Evolutionary conservation across 805 yeast genomes (phyloP), one percentile per base, ranked within the genome.

Genomic region (Metschnikowia rubicola): DNA sequence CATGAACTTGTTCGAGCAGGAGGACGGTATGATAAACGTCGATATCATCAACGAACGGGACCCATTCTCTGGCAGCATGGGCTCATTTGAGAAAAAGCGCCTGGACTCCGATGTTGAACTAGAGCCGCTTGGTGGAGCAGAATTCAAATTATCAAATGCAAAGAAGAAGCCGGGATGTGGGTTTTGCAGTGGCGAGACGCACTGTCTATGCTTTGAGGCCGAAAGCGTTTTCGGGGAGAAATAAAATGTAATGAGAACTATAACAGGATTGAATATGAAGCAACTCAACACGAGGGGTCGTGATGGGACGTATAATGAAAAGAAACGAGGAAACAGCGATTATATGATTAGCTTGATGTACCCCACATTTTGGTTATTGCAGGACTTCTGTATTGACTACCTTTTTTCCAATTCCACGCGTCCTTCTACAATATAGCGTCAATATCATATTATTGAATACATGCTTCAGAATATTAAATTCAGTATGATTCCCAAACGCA

Each of bases 121-220:
- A 2, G 34, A 37, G 8, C 9, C 30, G 10, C 37, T 32, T 11
- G 31, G 19, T 10, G 32, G 46, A 13, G 39, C 35, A 9, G 48
- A 46, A 10, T 34, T 46, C 15, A 46, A 43, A 26, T 48, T 37
- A 35, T 41, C 35, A 5, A 44, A 31, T 29, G 26, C 35, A 8
- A 44, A 35, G 41, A 53, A 51, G 39, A 51, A 47, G 30, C 15
- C 44, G 17, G 55, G 61, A 35, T 70, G 73, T 49, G 72, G 74
- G 4, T 69, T 67, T 47, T 71, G 77, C 51, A 56, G 64, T 33
- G 63, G 61, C 35, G 73, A 66, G 38, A 63, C 70, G 0, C 73
- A 75, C 4, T 72, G 77, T 46, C 58, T 71, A 40, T 71, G 77
- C 51, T 58, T 71, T 40, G 77, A 71, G 41, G 67, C 71, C 10